phyloP scores from a whole-genome alignment of 2,329 filamentous ascomycete genomes.

The Aureobasidium sp. region DNA sequence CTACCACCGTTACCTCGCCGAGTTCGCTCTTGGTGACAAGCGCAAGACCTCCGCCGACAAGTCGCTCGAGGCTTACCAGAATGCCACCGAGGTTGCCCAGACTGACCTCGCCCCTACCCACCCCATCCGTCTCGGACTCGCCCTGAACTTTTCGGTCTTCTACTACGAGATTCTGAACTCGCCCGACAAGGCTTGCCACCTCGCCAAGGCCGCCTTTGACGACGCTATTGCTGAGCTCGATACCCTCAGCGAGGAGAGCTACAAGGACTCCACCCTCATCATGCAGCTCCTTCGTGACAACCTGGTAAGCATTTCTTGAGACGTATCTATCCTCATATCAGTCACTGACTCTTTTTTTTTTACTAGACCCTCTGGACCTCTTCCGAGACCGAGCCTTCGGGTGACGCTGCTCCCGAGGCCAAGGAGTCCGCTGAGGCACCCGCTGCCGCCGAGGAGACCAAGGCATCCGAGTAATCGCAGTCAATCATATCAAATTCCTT shows the following conservation, averaged over 20 bases:
- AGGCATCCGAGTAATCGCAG: constrained; percentile 35
- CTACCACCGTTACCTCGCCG: constrained; percentile 97
- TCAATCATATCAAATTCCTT: constrained; percentile 3
- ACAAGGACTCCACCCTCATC: constrained; percentile 98
- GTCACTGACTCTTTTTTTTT: constrained; percentile 23
- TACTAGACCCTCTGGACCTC: constrained; percentile 95
- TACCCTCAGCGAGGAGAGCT: constrained; percentile 95
- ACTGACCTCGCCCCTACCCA: constrained; percentile 86
- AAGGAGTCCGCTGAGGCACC: constrained; percentile 47
- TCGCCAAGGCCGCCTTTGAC: constrained; percentile 92
- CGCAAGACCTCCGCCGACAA: constrained; percentile 91
- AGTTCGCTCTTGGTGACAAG: constrained; percentile 90
- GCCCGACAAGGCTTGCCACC: constrained; percentile 94
- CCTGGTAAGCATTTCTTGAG: constrained; percentile 52
- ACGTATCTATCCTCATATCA: neutral
- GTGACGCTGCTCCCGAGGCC: constrained; percentile 40
- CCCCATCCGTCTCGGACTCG: constrained; percentile 86
- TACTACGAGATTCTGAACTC: constrained; percentile 99
- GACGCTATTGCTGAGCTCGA: constrained; percentile 98
- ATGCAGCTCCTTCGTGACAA: constrained; percentile 98
- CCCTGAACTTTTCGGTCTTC: constrained; percentile 96
- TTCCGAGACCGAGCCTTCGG: constrained; percentile 84
- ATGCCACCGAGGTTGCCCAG: constrained; percentile 80
- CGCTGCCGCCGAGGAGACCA: constrained; percentile 47
- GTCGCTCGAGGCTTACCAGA: constrained; percentile 96